Evolutionary conservation across 768 basidiomycete species (phyloP).

Genomic region (Tulasnella sp.): DNA sequence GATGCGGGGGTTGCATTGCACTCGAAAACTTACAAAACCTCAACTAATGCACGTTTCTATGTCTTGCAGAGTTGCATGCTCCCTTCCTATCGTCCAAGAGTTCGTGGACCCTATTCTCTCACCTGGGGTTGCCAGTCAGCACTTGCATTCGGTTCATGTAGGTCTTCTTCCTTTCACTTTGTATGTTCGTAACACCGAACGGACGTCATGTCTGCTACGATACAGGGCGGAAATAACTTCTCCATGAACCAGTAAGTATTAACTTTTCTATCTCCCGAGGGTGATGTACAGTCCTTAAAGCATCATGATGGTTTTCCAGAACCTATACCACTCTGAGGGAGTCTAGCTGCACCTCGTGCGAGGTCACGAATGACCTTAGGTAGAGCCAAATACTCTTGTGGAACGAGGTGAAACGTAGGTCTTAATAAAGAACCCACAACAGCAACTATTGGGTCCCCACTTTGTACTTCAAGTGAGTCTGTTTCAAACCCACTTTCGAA

Average conservation of each 20-base stretch:
- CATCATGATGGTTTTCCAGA: background rate
- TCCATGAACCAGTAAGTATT: background rate
- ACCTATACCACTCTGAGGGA: slow-evolving; percentile 16
- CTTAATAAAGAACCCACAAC: no score
- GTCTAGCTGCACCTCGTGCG: slow-evolving; percentile 11
- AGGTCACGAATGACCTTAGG: slow-evolving; percentile 10
- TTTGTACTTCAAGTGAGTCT: slow-evolving; percentile 7
- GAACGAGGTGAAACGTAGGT: no score
- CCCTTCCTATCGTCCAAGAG: slow-evolving; percentile 9
- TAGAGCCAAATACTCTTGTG: no score
- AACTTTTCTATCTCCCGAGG: no score
- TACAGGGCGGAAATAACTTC: background rate
- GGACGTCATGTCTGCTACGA: no score
- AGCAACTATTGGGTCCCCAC: slow-evolving; percentile 13
- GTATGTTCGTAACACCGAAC: no score
- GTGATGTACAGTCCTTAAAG: no score
- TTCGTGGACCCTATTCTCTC: slow-evolving; percentile 12
- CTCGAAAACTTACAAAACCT: no score
- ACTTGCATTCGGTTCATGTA: slow-evolving; percentile 13
- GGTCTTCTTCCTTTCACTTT: no score
- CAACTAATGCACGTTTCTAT: background rate
- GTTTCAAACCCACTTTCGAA: no score
- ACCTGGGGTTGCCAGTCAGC: slow-evolving; percentile 1
- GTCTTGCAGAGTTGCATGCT: slow-evolving; percentile 3
- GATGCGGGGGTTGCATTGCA: no score